A percentile compares a stretch with the other conserved stretches of the same genome.
Evolutionary conservation across 73 alveolate species (phyloP).

Genomic region (Uronychia setigera): DNA sequence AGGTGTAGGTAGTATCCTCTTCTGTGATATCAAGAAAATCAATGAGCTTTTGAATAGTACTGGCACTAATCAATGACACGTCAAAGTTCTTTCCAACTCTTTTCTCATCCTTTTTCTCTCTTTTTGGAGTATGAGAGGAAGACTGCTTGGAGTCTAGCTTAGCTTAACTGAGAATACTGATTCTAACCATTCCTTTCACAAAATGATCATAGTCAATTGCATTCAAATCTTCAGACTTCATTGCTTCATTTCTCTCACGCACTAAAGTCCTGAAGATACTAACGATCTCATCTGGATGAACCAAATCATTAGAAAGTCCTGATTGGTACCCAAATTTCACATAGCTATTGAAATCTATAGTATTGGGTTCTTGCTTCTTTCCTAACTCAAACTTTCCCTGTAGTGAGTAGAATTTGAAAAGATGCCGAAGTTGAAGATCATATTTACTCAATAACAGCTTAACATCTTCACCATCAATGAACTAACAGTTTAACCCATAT

Average conservation of each 20-base stretch:
- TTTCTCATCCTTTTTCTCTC: conserved; percentile 50
- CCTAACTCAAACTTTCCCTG: conserved; percentile 28
- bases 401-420: conserved; percentile 35
- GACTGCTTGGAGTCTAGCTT: neutral
- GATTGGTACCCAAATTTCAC: conserved; percentile 28
- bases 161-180: conserved; percentile 37
- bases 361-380: conserved; percentile 26
- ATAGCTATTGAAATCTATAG: conserved; percentile 23
- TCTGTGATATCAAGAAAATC: conserved; percentile 43
- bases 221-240: conserved; percentile 28
- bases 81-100: conserved; percentile 35
- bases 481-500: neutral
- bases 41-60: conserved; percentile 40
- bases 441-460: conserved; percentile 14
- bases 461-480: conserved; percentile 32
- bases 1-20: conserved; percentile 33
- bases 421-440: conserved; percentile 17
- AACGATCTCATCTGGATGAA: conserved; percentile 44
- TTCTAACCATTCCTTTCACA: conserved; percentile 47
- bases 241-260: conserved; percentile 34
- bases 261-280: conserved; percentile 19
- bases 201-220: conserved; percentile 43
- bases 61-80: conserved; percentile 34
- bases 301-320: conserved; percentile 5
- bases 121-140: conserved; percentile 28